Evolutionary conservation across 352 stramenopile species (phyloP).

Genomic region (Phytophthora meadii): DNA sequence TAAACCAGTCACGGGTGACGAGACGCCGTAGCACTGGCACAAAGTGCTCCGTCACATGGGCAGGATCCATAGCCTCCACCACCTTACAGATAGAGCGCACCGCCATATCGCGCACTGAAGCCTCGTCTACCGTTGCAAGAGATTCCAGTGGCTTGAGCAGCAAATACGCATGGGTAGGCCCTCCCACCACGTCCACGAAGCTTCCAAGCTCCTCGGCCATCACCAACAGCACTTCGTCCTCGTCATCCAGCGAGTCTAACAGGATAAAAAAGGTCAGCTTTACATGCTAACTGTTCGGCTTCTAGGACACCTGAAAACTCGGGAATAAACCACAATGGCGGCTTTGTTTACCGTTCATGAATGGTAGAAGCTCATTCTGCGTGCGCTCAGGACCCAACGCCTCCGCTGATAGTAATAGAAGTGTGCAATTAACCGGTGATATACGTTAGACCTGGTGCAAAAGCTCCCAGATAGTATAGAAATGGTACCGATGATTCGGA

Average conservation of each 20-base stretch:
- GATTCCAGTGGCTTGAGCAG: conserved; percentile 96
- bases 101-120: conserved; percentile 93
- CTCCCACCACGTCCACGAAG: conserved; percentile 93
- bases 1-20: conserved; percentile 96
- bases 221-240: conserved; percentile 97
- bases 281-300: neutral
- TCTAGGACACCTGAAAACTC: neutral
- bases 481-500: conserved; percentile 86
- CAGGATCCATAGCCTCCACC: conserved; percentile 83
- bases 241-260: conserved; percentile 96
- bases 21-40: conserved; percentile 94
- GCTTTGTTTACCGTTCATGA: conserved; percentile 89
- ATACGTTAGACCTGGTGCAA: conserved; percentile 10
- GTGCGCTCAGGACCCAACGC: conserved; percentile 92
- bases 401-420: conserved; percentile 52
- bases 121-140: conserved; percentile 95
- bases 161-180: conserved; percentile 81
- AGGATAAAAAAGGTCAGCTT: conserved; percentile 15
- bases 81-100: conserved; percentile 91
- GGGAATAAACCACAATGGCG: neutral
- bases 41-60: conserved; percentile 92
- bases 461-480: neutral
- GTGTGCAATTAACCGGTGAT: conserved; percentile 7
- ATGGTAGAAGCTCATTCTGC: conserved; percentile 97
- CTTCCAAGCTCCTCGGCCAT: conserved; percentile 94